Evolutionary conservation across 2,329 filamentous ascomycete species (phyloP), one percentile per base, ranked within the genome.

Genomic region (Fusarium armeniacum): DNA sequence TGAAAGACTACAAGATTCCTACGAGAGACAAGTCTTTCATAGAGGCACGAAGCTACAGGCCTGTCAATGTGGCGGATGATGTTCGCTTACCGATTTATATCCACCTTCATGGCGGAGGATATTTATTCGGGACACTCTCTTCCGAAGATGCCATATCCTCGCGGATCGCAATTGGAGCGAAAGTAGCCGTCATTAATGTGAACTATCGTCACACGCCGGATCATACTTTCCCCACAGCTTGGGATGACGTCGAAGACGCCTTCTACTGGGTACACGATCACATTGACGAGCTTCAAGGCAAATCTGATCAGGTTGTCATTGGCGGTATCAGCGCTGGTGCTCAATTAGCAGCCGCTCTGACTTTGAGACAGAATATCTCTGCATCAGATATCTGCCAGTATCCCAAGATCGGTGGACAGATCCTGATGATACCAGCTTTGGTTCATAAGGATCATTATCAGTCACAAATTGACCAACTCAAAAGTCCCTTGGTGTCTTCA

Each of bases 121-220:
- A 85, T 60, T 62, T 87, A 5, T 85, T 86, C 28, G 88, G 88
- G 2, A 85, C 82, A 0, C 70, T 89, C 4, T 71, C 73, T 4
- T 83, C 83, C 0, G 87, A 90, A 67, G 86, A 89, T 58, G 82
- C 83, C 0, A 79, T 77, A 11, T 89, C 86, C 65, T 74, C 83
- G 0, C 78, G 80, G 0, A 81, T 87, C n/a, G 84, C 85, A 1
- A 72, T 82, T 18, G 76, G 78, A 3, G 72, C 79, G 0, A 74
- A 75, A 4, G 78, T 83, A 3, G 73, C 84, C 0, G 85, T 89
- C 0, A 58, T 89, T 6, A 86, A 87, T 58, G 78, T 88, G n/a
- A 86, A 87, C 59, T 89, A 89, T 73, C 83, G 87, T 2, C 87
- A 89, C 74, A 87, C 86, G 0, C 87, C 87, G 0, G 83, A 88